phyloP scores from a whole-genome alignment of 2,329 filamentous ascomycete species.

The Aschersonia sp. region DNA sequence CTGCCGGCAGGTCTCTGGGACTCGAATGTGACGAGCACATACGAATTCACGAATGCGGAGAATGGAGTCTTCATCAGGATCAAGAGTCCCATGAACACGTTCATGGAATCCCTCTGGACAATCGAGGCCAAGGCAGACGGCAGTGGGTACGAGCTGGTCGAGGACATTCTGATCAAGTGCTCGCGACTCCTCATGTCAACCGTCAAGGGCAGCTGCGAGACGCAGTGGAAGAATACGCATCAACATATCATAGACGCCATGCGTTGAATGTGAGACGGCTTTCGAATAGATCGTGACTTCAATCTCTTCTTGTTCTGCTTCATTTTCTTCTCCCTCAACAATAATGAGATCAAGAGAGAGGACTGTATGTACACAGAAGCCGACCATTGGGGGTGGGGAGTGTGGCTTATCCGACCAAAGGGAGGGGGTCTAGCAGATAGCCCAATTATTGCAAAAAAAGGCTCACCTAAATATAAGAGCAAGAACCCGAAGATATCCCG shows the following conservation, averaged over 20 bases:
- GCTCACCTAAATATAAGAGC: no score
- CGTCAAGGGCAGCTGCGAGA: constrained; percentile 35
- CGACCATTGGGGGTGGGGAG: no score
- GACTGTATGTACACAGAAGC: no score
- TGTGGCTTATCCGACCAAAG: no score
- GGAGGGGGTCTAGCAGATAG: no score
- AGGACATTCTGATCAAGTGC: constrained; percentile 34
- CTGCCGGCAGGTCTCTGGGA: constrained; percentile 41
- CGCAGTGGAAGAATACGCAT: constrained; percentile 34
- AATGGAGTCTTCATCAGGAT: constrained; percentile 37
- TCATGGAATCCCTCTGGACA: constrained; percentile 40
- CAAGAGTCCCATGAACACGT: constrained; percentile 31
- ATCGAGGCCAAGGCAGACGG: constrained; percentile 15
- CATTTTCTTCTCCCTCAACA: no score
- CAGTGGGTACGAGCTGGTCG: constrained; percentile 26
- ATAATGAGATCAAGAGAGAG: no score
- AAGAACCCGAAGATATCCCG: no score
- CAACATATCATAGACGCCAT: constrained; percentile 27
- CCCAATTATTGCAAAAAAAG: no score
- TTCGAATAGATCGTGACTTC: no score
- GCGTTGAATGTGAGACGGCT: neutral
- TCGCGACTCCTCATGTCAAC: constrained; percentile 32
- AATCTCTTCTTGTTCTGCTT: no score
- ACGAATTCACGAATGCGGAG: constrained; percentile 36
- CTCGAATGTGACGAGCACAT: constrained; percentile 35